Evolutionary conservation across 192 early-diverging fungal genomes (phyloP).

Genomic region (Glomus cerebriforme): DNA sequence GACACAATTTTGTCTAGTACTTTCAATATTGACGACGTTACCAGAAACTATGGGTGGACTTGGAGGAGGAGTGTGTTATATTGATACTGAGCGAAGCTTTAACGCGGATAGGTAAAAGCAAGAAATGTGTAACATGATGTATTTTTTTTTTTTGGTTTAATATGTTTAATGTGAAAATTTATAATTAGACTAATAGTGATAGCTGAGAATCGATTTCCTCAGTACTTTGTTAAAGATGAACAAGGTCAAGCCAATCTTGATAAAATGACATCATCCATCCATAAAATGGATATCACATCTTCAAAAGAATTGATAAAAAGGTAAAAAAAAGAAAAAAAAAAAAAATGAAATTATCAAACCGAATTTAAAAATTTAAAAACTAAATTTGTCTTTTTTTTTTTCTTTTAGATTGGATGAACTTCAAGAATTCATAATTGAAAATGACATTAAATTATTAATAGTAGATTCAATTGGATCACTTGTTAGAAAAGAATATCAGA

Average conservation of each 20-base stretch:
- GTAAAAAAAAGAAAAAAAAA: not conserved
- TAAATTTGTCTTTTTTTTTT: not conserved
- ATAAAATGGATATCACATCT: conserved; percentile 9
- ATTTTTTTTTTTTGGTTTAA: not conserved
- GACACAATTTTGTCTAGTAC: conserved; percentile 26
- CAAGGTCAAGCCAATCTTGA: conserved; percentile 21
- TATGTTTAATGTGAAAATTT: not conserved
- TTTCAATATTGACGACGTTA: conserved; percentile 18
- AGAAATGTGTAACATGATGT: not conserved
- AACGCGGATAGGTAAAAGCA: conserved; percentile 6
- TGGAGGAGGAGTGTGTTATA: conserved; percentile 29
- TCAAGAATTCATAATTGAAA: conserved; percentile 31
- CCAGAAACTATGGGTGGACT: conserved; percentile 20
- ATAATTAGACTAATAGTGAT: conserved; percentile 20
- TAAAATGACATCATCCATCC: conserved; percentile 21
- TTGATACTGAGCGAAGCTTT: conserved; percentile 21
- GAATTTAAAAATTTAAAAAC: not conserved
- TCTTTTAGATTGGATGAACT: conserved; percentile 19
- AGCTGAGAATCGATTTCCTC: conserved; percentile 16
- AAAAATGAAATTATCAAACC: not conserved
- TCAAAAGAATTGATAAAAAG: conserved; percentile 13
- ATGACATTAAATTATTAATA: conserved; percentile 18
- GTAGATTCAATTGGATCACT: conserved; percentile 24
- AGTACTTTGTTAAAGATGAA: not conserved
- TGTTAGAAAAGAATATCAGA: conserved; percentile 27